A percentile compares a stretch with the other conserved stretches of the same genome.
Conservation (phyloP, 495 filamentous ascomycete genomes). For the Immersiella caudata region DNA sequence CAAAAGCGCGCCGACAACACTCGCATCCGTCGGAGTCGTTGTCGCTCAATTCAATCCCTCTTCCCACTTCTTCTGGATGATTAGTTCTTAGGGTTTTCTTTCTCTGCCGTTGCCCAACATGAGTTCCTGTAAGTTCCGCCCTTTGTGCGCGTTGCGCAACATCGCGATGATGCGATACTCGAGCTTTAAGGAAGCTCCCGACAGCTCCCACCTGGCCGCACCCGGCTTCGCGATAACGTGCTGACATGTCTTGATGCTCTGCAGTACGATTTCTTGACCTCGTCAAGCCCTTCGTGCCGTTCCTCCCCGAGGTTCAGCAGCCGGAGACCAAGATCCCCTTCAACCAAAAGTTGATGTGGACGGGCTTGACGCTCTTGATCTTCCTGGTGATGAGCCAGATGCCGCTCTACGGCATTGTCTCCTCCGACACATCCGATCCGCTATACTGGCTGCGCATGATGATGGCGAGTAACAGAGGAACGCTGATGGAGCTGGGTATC, state of each 20-base stretch:
- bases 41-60: conserved; percentile 41
- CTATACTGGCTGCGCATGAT: conserved; percentile 99
- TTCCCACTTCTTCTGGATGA: conserved; percentile 44
- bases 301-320: conserved; percentile 97
- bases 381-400: conserved; percentile 99
- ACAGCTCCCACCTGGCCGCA: conserved; percentile 26
- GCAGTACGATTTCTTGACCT: conserved; percentile 98
- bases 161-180: conserved; percentile 44
- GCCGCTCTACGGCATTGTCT: conserved; percentile 95
- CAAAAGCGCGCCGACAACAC: conserved; percentile 44
- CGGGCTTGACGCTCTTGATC: conserved; percentile 91
- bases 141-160: conserved; percentile 18
- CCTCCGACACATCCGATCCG: conserved; percentile 94
- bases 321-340: conserved; percentile 96
- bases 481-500: conserved; percentile 98
- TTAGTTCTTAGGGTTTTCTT: conserved; percentile 47
- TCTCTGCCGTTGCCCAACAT: conserved; percentile 53
- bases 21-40: conserved; percentile 40
- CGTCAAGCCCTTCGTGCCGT: conserved; percentile 98
- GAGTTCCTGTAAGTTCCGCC: conserved; percentile 57
- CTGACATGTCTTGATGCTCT: conserved; percentile 35
- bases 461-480: conserved; percentile 98
- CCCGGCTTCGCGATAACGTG: conserved; percentile 27
- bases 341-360: conserved; percentile 99
- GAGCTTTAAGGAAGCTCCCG: conserved; percentile 41